Base-by-base conservation (phyloP, 1,139 yeast species). In the Scheffersomyces parashehatae region DNA sequence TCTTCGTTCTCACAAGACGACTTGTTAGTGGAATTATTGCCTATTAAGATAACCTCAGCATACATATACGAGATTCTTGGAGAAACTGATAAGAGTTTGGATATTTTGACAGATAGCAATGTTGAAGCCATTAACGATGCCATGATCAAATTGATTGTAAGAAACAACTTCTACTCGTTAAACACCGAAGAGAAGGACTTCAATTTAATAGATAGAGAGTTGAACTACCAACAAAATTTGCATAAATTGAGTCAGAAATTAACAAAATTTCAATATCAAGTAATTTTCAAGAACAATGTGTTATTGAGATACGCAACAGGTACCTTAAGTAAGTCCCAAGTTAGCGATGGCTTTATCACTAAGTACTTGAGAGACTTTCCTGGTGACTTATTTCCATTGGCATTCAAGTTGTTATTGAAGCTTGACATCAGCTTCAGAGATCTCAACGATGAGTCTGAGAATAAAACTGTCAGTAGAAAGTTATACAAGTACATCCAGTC, bases 21-120 rank as follows among this genome's bases (percentile, higher is more conserved):
- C 38, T 63, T 68, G 51, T 55, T 66, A 12, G 53, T 65, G 29
- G 88, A 83, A 58, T 57, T 82, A 26, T 72, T 77, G 12, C 91
- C 95, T 14, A 85, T 88, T 33, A 59, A 76, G 46, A 64, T 88
- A 36, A 95, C 91, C 56, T 77, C 78, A 28, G 85, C 96, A 1
- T 89, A 79, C 57, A 79, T 85, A 16, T 67, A 81, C 45, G 82
- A 80, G 48, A 48, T 73, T 10, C 58, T 66, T 29, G 84, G 83
- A 6, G 62, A 79, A 8, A 34, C 46, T 1, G 68, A 58, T 1
- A 70, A 72, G 40, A 80, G 89, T 2, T 49, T 64, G 39, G 54
- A 62, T 2, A 65, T 83, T 4, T 60, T 71, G 48, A 43, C 59
- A 4, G 53, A 46, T 37, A 58, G 56, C 30, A 59, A 61, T 36